Percentiles rank a stretch among this genome's conserved stretches.
Conservation (phyloP, 345 rosid genomes). For the Carallia pectinifolia region DNA sequence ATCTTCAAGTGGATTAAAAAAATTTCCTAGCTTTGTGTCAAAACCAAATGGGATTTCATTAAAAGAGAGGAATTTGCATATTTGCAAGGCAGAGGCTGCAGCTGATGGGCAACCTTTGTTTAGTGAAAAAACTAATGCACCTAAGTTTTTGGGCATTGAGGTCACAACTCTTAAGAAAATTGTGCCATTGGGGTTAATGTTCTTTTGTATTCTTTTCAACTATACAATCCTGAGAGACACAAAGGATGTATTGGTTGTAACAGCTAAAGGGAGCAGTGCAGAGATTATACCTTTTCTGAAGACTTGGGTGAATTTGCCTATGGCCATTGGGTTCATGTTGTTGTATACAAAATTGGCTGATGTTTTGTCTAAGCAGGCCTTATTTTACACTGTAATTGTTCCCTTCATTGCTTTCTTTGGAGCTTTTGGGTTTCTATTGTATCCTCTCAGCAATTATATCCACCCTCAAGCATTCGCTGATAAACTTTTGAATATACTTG, state of each 20-base stretch:
- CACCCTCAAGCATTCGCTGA: slow-evolving; percentile 87
- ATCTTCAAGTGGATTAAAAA: slow-evolving; percentile 47
- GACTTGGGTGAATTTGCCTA: slow-evolving; percentile 97
- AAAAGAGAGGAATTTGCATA: slow-evolving; percentile 47
- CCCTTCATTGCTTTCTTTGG: slow-evolving; percentile 94
- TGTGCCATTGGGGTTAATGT: slow-evolving; percentile 88
- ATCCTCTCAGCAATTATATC: slow-evolving; percentile 77
- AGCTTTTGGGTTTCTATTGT: slow-evolving; percentile 84
- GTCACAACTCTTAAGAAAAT: slow-evolving; percentile 69
- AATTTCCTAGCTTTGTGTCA: slow-evolving; percentile 36
- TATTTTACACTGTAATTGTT: slow-evolving; percentile 75
- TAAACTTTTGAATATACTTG: slow-evolving; percentile 65
- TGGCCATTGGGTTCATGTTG: slow-evolving; percentile 98
- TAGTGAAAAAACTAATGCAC: slow-evolving; percentile 43
- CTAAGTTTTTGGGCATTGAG: slow-evolving; percentile 70
- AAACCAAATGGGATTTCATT: slow-evolving; percentile 44
- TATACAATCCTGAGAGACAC: slow-evolving; percentile 97
- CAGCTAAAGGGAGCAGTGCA: slow-evolving; percentile 93
- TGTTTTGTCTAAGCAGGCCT: slow-evolving; percentile 83
- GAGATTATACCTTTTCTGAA: slow-evolving; percentile 93
- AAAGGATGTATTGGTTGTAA: slow-evolving; percentile 93
- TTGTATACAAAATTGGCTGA: slow-evolving; percentile 75
- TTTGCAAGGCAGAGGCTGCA: slow-evolving; percentile 81
- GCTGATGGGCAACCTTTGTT: slow-evolving; percentile 50
- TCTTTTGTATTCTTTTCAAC: slow-evolving; percentile 90